Evolutionary conservation across 2,329 filamentous ascomycete genomes (phyloP).

Genomic region (Tolypocladium tropicale): DNA sequence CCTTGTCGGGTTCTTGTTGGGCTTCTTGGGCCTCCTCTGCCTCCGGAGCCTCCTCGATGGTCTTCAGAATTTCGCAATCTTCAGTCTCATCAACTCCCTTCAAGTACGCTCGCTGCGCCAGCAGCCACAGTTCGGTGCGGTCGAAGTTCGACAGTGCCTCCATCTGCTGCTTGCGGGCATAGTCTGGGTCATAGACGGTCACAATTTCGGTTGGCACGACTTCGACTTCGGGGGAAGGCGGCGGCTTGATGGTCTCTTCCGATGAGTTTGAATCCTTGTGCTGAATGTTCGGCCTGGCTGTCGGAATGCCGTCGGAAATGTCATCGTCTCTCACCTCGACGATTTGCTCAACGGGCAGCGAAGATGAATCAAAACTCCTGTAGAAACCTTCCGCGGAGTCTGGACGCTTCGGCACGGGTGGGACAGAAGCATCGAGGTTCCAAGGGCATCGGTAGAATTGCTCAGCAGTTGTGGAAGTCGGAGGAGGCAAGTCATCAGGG

Average conservation of each 20-base stretch:
- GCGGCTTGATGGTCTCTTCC: slow-evolving; percentile 19
- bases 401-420: slow-evolving; percentile 24
- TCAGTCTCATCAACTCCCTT: slow-evolving; percentile 48
- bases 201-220: slow-evolving; percentile 55
- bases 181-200: slow-evolving; percentile 64
- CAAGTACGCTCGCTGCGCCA: slow-evolving; percentile 70
- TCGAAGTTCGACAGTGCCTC: slow-evolving; percentile 66
- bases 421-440: slow-evolving; percentile 34
- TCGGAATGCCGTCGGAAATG: slow-evolving; percentile 53
- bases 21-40: slow-evolving; percentile 17
- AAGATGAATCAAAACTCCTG: slow-evolving; percentile 25
- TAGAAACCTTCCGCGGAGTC: slow-evolving; percentile 28
- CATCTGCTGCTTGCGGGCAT: slow-evolving; percentile 62
- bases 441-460: slow-evolving; percentile 84
- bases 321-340: slow-evolving; percentile 41
- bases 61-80: slow-evolving; percentile 24
- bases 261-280: slow-evolving; percentile 19
- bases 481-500: slow-evolving; percentile 46
- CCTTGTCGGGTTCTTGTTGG: slow-evolving; percentile 15
- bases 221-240: slow-evolving; percentile 37
- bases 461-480: slow-evolving; percentile 84
- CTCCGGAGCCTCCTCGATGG: slow-evolving; percentile 23
- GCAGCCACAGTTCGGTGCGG: slow-evolving; percentile 77
- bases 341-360: slow-evolving; percentile 53
- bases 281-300: slow-evolving; percentile 42